Evolutionary conservation across 139 green algal genomes (phyloP).

Genomic region (Bryopsis sp.): DNA sequence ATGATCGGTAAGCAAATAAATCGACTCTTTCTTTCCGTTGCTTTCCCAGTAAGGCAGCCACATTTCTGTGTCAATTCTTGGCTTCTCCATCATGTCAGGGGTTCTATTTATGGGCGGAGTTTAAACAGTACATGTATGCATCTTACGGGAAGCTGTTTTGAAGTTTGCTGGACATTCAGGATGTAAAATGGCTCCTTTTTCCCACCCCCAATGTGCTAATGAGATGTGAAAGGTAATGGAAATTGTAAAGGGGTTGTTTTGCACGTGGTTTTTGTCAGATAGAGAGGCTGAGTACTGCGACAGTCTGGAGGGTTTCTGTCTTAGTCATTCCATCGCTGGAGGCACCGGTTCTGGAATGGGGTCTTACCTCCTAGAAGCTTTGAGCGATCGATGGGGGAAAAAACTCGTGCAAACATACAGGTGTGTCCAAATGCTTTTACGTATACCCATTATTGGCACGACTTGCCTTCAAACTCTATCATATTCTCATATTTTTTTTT

Average conservation of each 20-base stretch:
- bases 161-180: too few species aligned
- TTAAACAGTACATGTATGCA: too few species aligned
- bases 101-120: not conserved
- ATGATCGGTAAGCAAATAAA: slow-evolving; percentile 85
- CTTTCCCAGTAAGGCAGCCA: not conserved
- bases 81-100: not conserved
- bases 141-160: too few species aligned
- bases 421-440: slow-evolving; percentile 22
- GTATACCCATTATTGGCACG: not conserved
- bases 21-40: not conserved
- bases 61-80: not conserved
- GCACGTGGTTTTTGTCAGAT: slow-evolving; percentile 58
- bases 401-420: slow-evolving; percentile 96
- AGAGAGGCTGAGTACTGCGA: slow-evolving; percentile 95
- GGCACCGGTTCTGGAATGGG: slow-evolving; percentile 95
- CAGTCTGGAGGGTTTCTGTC: slow-evolving; percentile 92
- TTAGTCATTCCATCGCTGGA: slow-evolving; percentile 96
- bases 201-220: too few species aligned
- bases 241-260: too few species aligned
- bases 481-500: not conserved
- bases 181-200: too few species aligned
- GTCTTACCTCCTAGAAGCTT: slow-evolving; percentile 92
- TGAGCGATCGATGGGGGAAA: slow-evolving; percentile 85
- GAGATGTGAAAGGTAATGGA: too few species aligned
- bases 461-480: too few species aligned